Evolutionary conservation across 768 basidiomycete species (phyloP), one percentile per base, ranked within the genome.

Genomic region (Tephrocybe sp.): DNA sequence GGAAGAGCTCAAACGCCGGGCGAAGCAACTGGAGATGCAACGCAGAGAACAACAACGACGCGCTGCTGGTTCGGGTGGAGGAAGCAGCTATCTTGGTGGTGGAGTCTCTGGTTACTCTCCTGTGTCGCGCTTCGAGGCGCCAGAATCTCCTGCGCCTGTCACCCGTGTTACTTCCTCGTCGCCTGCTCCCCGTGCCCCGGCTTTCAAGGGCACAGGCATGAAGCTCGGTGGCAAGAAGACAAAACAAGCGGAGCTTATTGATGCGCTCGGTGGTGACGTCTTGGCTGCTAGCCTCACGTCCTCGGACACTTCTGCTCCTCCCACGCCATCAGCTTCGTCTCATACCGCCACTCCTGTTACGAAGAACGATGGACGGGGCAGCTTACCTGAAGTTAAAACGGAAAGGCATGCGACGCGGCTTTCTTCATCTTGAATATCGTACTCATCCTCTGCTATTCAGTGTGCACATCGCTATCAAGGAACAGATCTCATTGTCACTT

Each of bases 21-120:
- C 97, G 0, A 97, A 97, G 66, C 94, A 98, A 62, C 83, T 99
- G 53, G 97, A 99, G 69, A 90, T 97, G 85, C 97, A 98, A 64
- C 84, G 96, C 34, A 79, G 95, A 27, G 96, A 99, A 64, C 92
- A 95, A 65, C 92, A 96, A 57, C 78, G 84, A 52, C 86, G 92
- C 18, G 72, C 86, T 4, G 83, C 80, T 7, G 61, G 64, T 47
- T 64, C 72, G 3, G 69, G 75, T 24, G 77, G 76, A 8, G 76
- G 79, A 13, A 74, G 75, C 52, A 78, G 77, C 56, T 86, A 85
- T 63, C 76, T 86, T 12, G 84, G 86, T 4, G 82, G 88, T 28
- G 82, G 86, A 18, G 65, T 76, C 27, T 75, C 85, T 11, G 87
- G 86, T 8, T 95, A 94, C 61, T 70, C 86, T 0, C 69, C 88